Base-by-base conservation (phyloP, 805 yeast genomes). In the Yamadazyma nakazawae region DNA sequence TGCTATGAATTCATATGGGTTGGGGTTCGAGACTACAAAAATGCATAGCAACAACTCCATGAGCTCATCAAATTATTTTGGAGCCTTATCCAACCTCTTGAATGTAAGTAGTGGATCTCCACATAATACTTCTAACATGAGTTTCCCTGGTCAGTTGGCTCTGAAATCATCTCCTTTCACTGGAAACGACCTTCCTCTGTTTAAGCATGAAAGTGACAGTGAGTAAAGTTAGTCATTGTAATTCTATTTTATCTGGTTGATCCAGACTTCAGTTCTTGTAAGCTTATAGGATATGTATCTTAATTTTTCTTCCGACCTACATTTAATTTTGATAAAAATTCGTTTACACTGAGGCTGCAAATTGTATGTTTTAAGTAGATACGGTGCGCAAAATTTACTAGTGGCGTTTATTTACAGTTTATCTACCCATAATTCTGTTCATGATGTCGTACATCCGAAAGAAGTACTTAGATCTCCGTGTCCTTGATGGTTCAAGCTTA, bases 401-500 rank as follows among this genome's bases (percentile, higher is more conserved):
- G 44, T 41, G 44, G 44, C 44, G 32, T 28, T 13, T 11, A 11
- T 26, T 26, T 7, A 7, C 9, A 28, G n/a, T 28, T 26, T 8
- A 28, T 28, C 9, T 5, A 13, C 12, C 32, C 9, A 28, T 21
- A 13, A 28, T 28, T 28, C n/a, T 28, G 11, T 28, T 14, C n/a
- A 17, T 5, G 19, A 35, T 35, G 45, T 24, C 45, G 13, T 42
- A 42, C 35, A n/a, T 42, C 12, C 2, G 12, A 25, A 43, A 37
- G 21, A 10, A 12, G 16, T 36, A 36, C 28, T 9, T 21, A 12
- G 41, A 43, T 30, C 46, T 43, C n/a, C 16, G 24, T 14, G 12
- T 25, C 5, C 13, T 43, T 5, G 12, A 28, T 16, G 46, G 46
- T 9, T 63, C 79, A 1, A 74, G 73, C 1, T 66, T 85, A n/a